Evolutionary conservation across 441 rosid species (phyloP), one percentile per base, ranked within the genome.

Genomic region (Erodium trifolium): DNA sequence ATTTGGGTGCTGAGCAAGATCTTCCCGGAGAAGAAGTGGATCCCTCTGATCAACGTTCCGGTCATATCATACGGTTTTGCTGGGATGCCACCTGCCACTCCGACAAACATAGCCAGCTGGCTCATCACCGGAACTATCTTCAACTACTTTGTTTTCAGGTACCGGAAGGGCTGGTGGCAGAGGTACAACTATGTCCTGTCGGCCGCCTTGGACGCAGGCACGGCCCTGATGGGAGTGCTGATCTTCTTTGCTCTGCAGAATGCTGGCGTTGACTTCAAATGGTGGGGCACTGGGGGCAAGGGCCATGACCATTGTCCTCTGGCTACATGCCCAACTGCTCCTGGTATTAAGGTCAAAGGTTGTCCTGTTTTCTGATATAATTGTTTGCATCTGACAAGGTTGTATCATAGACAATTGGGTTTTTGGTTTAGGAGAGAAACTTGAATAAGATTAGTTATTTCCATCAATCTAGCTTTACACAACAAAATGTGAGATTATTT

Each of bases 171-270:
- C 57, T 86, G 96, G 94, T 91, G 92, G 96, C 88, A 23, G 27
- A 23, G 27, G 27, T 23, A 23, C 27, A 23, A 23, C 27, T 23
- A 23, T 23, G 27, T 23, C 27, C 27, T 23, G 27, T 23, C 27
- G 27, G 27, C 27, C 1, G 27, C 27, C 27, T 23, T 23, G 27
- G 99, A 92, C 67, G 99, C 99, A 0, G 98, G 99, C 55, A 90
- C 98, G 0, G 98, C 99, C 2, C 88, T 94, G 81, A 92, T 92
- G 99, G 99, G 94, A 0, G 99, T 94, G 41, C 51, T 94, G 18
- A 69, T 94, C 81, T 94, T 92, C 87, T 92, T 92, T 12, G 91
- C 96, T 5, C 64, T 92, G 80, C 98, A 92, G 74, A 94, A 94
- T 14, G 82, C 78, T 3, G 88, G 89, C 12, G 77, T 75, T 16